Evolutionary conservation across 2,329 filamentous ascomycete genomes (phyloP).

Genomic region (Calonectria fujianensis): DNA sequence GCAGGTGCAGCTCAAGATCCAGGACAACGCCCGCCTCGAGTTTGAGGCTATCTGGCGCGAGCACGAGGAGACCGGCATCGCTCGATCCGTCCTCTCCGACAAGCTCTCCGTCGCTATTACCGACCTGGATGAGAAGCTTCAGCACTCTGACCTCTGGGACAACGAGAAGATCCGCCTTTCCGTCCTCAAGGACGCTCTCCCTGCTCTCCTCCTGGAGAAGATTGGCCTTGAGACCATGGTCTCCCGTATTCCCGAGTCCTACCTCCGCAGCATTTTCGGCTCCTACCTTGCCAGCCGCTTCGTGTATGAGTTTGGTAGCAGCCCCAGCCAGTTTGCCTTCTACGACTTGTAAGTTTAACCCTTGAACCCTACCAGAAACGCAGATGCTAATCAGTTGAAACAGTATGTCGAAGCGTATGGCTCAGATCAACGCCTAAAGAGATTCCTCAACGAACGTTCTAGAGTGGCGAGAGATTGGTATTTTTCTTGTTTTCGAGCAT

Average conservation of each 20-base stretch:
- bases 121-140: slow-evolving; percentile 96
- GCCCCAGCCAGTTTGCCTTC: slow-evolving; percentile 96
- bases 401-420: slow-evolving; percentile 80
- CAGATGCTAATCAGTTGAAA: slow-evolving; percentile 57
- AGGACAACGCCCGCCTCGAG: slow-evolving; percentile 92
- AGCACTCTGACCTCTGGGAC: slow-evolving; percentile 93
- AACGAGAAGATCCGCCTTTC: slow-evolving; percentile 85
- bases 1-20: slow-evolving; percentile 92
- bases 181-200: slow-evolving; percentile 90
- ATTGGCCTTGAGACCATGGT: slow-evolving; percentile 94
- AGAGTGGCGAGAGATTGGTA: slow-evolving; percentile 47
- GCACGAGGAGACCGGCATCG: slow-evolving; percentile 85
- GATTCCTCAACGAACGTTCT: slow-evolving; percentile 36
- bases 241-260: slow-evolving; percentile 90
- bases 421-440: slow-evolving; percentile 61
- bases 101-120: slow-evolving; percentile 94
- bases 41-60: slow-evolving; percentile 99
- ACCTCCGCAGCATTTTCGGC: slow-evolving; percentile 95
- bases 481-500: slow-evolving; percentile 50
- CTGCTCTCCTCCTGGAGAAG: slow-evolving; percentile 88
- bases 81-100: slow-evolving; percentile 92
- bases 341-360: slow-evolving; percentile 89
- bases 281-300: slow-evolving; percentile 96
- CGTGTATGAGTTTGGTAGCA: slow-evolving; percentile 95
- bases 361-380: neutral